A percentile compares a stretch with the other conserved stretches of the same genome.
These are phyloP conservation scores for Echria macrotheca DNA, from an alignment of 495 filamentous ascomycete species.

Conservation along the genomic window DNA sequence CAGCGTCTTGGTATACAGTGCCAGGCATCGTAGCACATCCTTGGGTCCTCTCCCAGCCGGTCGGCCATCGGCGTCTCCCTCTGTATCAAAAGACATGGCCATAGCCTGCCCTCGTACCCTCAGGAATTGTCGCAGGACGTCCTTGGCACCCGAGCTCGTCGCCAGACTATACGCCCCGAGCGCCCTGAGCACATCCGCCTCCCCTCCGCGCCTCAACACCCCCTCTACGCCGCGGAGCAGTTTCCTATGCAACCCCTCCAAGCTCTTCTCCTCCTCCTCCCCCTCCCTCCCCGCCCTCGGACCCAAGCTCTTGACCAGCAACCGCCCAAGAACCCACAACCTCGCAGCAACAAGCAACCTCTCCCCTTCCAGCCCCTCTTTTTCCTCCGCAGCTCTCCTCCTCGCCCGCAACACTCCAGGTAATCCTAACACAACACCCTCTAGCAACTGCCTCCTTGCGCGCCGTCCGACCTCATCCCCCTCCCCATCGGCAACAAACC, in stretches of 20 bases:
- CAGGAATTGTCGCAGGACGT: conserved; percentile 78
- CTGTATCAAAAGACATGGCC: conserved; percentile 46
- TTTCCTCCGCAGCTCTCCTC: too few species aligned
- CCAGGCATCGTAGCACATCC: conserved; percentile 57
- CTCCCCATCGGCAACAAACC: conserved; percentile 44
- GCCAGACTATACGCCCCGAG: conserved; percentile 79
- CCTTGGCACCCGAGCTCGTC: conserved; percentile 73
- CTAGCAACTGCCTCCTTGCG: conserved; percentile 38
- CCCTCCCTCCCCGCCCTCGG: conserved; percentile 35
- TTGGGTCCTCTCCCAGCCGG: conserved; percentile 17
- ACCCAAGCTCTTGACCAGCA: conserved; percentile 44
- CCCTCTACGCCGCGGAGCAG: conserved; percentile 64
- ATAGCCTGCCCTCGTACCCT: conserved; percentile 65
- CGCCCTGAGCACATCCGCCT: conserved; percentile 55
- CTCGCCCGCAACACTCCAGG: conserved; percentile 30
- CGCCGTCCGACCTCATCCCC: conserved; percentile 16
- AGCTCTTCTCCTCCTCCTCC: conserved; percentile 58
- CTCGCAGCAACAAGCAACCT: conserved; percentile 68
- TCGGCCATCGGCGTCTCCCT: conserved; percentile 30
- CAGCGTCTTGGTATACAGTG: conserved; percentile 71
- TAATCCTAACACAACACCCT: conserved; percentile 35
- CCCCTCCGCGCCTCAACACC: conserved; percentile 46
- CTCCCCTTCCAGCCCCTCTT: conserved; percentile 25
- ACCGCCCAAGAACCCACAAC: conserved; percentile 65
- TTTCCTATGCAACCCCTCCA: conserved; percentile 53